Evolutionary conservation across 305 asterid species (phyloP), one percentile per base, ranked within the genome.

Genomic region (Striga hermonthica): DNA sequence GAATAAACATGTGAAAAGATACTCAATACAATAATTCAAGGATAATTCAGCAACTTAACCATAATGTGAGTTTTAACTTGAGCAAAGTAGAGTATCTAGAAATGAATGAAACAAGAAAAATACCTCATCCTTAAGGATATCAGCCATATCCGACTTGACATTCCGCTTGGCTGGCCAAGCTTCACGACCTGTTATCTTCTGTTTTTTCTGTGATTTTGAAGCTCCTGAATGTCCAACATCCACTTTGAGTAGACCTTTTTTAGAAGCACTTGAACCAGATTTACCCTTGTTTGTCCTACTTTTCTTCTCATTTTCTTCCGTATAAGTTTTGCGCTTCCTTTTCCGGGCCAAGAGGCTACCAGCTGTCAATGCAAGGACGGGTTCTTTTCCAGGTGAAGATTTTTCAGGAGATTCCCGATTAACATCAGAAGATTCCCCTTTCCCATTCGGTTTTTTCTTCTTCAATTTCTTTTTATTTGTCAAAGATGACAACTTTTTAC

Each of bases 81-180:
- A 52, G 47, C 43, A 60, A 56, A 16, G 37, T 60, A 65, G 47
- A 28, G 49, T 39, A 47, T 11, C 22, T 12, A 59, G 7, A 22
- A 13, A 55, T 44, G 34, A 57, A 67, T 60, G 43, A 47, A 63
- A 58, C 7, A 4, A 67, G 34, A 14, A 49, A 62, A 53, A 66
- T 47, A 91, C 96, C 95, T 81, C 82, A 70, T 82, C 87, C 75
- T 82, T 83, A 65, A 67, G 83, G 62, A 58, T 65, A 75, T 79
- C 79, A 56, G 60, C 77, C 75, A 22, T 56, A 61, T 80, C 79
- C 58, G 59, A 54, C 74, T 4, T 64, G 45, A 50, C 67, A 74
- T 73, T 75, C 73, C 67, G 67, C 62, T 74, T 72, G 72, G 74
- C 34, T 65, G 72, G 71, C 64, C 87, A 72, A 63, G 76, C 67